A percentile compares a stretch with the other conserved stretches of the same genome.
These are phyloP conservation scores for Artomyces pyxidatus DNA, from an alignment of 768 basidiomycete genomes.

Conservation along the genomic window DNA sequence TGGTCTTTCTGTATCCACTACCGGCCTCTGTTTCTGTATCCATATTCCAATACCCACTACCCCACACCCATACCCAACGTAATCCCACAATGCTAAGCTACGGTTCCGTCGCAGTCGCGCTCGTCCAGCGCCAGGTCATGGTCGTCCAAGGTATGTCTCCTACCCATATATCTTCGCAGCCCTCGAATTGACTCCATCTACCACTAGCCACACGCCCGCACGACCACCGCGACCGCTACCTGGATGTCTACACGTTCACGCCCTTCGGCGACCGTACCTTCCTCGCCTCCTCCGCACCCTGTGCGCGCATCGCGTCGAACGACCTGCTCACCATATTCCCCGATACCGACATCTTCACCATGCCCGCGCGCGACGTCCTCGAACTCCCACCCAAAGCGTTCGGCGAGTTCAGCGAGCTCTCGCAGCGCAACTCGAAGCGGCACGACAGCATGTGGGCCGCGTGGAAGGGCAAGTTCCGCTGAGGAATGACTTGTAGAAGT, in stretches of 20 bases:
- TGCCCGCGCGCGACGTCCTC: conserved; percentile 42
- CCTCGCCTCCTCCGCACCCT: conserved; percentile 49
- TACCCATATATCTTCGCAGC: not conserved
- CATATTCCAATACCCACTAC: not conserved
- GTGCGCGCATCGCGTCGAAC: conserved; percentile 51
- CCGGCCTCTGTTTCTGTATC: not conserved
- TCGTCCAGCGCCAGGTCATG: conserved; percentile 61
- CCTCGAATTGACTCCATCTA: conserved; percentile 3
- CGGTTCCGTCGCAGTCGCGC: conserved; percentile 58
- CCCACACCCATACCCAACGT: not conserved
- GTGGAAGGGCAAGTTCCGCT: conserved; percentile 27
- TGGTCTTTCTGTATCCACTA: not conserved
- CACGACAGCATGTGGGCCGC: conserved; percentile 54
- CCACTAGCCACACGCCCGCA: conserved; percentile 56
- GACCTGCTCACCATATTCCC: conserved; percentile 58
- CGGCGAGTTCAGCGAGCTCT: conserved; percentile 47
- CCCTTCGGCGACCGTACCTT: conserved; percentile 63
- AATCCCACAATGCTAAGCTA: conserved; percentile 17
- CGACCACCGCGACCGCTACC: conserved; percentile 42
- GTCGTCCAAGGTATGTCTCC: conserved; percentile 52
- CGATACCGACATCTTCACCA: conserved; percentile 24
- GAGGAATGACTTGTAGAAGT: not conserved
- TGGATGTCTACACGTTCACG: conserved; percentile 59
- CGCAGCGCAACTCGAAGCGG: conserved; percentile 41
- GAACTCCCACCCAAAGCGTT: conserved; percentile 56